Evolutionary conservation across 192 early-diverging fungal genomes (phyloP).

Genomic region (Ambispora gerdemannii): DNA sequence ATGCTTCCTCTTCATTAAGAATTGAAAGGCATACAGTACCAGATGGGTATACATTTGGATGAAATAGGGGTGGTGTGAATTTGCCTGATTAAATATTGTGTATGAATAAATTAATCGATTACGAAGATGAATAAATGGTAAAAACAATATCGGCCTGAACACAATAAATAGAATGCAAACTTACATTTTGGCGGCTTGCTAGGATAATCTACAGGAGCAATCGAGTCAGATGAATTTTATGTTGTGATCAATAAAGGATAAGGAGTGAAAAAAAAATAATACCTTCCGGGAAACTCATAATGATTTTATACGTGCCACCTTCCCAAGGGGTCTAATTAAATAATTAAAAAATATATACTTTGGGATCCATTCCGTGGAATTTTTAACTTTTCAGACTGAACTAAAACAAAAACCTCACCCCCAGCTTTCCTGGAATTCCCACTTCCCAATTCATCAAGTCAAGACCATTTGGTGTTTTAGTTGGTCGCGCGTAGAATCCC

Average conservation of each 20-base stretch:
- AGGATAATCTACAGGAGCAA: conserved; percentile 39
- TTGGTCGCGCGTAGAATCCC: conserved; percentile 92
- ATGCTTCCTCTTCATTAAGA: conserved; percentile 90
- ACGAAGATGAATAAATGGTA: neutral
- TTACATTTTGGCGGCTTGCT: conserved; percentile 49
- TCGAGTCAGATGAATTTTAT: neutral
- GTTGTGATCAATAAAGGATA: neutral
- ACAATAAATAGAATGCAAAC: no score
- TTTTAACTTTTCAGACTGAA: no score
- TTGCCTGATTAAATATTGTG: conserved; percentile 44
- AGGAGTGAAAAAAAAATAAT: conserved; percentile 7
- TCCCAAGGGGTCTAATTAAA: conserved; percentile 78
- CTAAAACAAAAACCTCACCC: conserved; percentile 34
- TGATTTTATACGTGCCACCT: conserved; percentile 79
- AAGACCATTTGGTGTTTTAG: conserved; percentile 75
- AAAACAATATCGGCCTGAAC: neutral
- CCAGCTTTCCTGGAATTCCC: conserved; percentile 53
- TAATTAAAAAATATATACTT: conserved; percentile 2
- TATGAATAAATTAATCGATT: neutral
- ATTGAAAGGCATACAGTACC: conserved; percentile 98
- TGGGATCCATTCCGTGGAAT: no score
- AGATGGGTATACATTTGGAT: conserved; percentile 96
- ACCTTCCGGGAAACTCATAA: conserved; percentile 79
- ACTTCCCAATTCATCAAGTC: conserved; percentile 83
- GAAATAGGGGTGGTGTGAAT: conserved; percentile 77